These are phyloP conservation scores for Ceratocystis cubensis DNA, from an alignment of 2,329 filamentous ascomycete species.

Conservation along the genomic window DNA sequence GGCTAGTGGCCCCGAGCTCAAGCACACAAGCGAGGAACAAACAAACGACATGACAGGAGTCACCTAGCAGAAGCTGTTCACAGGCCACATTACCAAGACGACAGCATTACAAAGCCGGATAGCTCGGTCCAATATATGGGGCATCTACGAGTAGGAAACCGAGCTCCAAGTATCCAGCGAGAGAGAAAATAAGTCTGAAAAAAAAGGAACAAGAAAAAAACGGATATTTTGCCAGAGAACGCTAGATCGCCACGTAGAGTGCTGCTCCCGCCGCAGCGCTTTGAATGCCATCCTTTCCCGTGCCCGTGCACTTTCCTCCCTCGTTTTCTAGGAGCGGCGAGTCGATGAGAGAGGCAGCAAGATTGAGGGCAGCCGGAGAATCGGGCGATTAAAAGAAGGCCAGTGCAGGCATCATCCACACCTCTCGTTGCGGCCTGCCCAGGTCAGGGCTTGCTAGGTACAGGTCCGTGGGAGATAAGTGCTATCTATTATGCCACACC, in stretches of 20 bases:
- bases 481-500: no score
- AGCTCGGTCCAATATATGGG: no score
- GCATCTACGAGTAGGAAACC: background rate
- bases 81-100: no score
- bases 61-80: background rate
- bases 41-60: background rate
- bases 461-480: no score
- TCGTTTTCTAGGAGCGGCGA: no score
- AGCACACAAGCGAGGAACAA: background rate
- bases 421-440: no score
- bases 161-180: background rate
- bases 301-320: background rate
- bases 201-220: background rate
- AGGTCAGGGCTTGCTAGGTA: no score
- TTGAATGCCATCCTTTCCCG: slow-evolving; percentile 7
- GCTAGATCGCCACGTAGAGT: slow-evolving; percentile 1
- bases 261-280: slow-evolving; percentile 3
- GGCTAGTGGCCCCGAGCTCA: background rate
- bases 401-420: no score
- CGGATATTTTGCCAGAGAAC: background rate
- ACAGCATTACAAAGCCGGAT: no score
- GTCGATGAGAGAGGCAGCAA: no score
- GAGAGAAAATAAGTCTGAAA: background rate
- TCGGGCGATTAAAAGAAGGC: no score
- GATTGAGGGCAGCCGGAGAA: no score